A percentile compares a stretch with the other conserved stretches of the same genome.
Conservation (phyloP, 106 monocot species). For the Dendrobium huoshanense region DNA sequence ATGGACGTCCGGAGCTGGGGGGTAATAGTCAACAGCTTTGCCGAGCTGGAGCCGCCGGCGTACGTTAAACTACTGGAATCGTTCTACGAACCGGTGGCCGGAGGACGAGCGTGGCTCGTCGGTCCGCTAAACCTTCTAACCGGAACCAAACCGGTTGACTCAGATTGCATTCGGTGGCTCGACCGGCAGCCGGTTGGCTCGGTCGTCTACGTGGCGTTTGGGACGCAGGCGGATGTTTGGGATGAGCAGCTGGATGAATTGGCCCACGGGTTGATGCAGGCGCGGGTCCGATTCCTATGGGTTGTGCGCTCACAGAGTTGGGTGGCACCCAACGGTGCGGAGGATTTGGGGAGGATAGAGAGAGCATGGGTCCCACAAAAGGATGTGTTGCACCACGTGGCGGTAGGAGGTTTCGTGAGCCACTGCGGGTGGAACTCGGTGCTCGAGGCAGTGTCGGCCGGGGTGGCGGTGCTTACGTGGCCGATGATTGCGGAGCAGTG, state of each 20-base stretch:
- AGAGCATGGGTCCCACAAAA: conserved; percentile 38
- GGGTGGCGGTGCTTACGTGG: conserved; percentile 42
- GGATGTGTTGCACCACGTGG: conserved; percentile 25
- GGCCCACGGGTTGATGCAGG: conserved; percentile 20
- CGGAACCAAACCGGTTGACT: neutral
- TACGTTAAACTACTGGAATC: neutral
- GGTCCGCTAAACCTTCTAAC: conserved; percentile 3
- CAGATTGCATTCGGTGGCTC: conserved; percentile 8
- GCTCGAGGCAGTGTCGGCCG: conserved; percentile 31
- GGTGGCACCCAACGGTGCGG: conserved; percentile 14
- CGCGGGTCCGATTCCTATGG: conserved; percentile 25
- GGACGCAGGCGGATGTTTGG: conserved; percentile 25
- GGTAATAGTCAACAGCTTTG: conserved; percentile 13
- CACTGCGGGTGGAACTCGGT: conserved; percentile 81
- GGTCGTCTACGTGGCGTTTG: conserved; percentile 47
- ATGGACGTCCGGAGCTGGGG: neutral
- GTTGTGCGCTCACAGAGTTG: conserved; percentile 18
- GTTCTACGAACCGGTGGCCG: neutral
- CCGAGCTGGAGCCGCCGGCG: neutral
- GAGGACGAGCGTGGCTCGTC: conserved; percentile 11
- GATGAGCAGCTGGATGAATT: conserved; percentile 26
- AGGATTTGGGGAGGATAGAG: conserved; percentile 6
- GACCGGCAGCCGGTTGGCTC: conserved; percentile 11
- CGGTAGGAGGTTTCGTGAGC: conserved; percentile 35
- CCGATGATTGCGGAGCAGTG: conserved; percentile 55